Conservation (phyloP, 2,329 filamentous ascomycete species). For the Fusarium sublunatum region DNA sequence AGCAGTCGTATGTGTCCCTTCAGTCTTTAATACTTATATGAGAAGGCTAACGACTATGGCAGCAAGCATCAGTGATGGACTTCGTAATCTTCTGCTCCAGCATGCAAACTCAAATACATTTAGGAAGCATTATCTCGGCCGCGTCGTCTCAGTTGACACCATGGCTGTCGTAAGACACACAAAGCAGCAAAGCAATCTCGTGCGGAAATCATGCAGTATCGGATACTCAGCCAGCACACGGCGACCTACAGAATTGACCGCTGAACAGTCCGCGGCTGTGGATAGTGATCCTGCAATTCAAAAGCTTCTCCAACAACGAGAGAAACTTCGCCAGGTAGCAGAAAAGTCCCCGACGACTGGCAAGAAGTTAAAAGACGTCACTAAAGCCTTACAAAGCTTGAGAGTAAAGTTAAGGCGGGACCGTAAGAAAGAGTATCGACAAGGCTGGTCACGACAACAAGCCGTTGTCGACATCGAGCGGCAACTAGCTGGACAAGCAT, state of each 20-base stretch:
- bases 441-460: slow-evolving; percentile 36
- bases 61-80: slow-evolving; percentile 8
- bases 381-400: slow-evolving; percentile 5
- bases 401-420: slow-evolving; percentile 5
- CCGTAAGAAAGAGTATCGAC: slow-evolving; percentile 22
- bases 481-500: slow-evolving; percentile 32
- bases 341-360: too few species aligned
- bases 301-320: neutral
- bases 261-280: slow-evolving; percentile 25
- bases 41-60: neutral
- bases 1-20: too few species aligned
- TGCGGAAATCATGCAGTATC: slow-evolving; percentile 35
- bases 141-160: slow-evolving; percentile 5
- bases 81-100: slow-evolving; percentile 7
- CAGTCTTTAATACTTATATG: too few species aligned
- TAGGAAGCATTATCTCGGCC: slow-evolving; percentile 15
- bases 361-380: slow-evolving; percentile 2
- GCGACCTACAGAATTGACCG: slow-evolving; percentile 28
- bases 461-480: slow-evolving; percentile 37
- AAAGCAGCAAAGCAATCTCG: slow-evolving; percentile 29
- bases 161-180: slow-evolving; percentile 5
- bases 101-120: slow-evolving; percentile 10
- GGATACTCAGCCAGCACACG: slow-evolving; percentile 29
- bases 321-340: neutral
- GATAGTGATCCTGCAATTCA: slow-evolving; percentile 9